Conservation (phyloP, 169 alveolate genomes). For the Plasmodium cynomolgi region DNA sequence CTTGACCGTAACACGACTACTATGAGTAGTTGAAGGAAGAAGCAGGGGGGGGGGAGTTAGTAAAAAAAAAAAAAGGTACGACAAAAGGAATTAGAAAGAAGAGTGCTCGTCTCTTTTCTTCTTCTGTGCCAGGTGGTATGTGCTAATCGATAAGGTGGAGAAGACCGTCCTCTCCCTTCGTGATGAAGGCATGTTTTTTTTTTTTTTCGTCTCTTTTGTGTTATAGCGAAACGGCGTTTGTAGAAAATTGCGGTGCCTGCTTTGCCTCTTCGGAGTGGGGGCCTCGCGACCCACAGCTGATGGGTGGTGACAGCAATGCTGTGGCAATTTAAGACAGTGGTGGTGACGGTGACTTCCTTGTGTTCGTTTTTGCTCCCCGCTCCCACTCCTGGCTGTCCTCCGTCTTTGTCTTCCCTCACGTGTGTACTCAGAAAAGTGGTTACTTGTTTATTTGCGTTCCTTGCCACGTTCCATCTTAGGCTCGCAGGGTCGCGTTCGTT, state of each 20-base stretch:
- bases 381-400: background rate
- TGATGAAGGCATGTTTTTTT: background rate
- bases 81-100: background rate
- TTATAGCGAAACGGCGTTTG: background rate
- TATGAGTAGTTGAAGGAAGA: background rate
- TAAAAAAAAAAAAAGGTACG: background rate
- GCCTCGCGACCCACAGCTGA: background rate
- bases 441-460: background rate
- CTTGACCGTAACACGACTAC: background rate
- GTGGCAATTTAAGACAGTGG: no score
- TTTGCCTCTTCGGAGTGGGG: background rate
- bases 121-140: background rate
- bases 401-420: background rate
- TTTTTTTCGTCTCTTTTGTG: background rate
- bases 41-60: background rate
- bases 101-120: background rate
- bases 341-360: background rate
- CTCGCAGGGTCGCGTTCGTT: background rate
- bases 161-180: background rate
- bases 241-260: background rate
- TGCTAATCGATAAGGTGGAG: background rate
- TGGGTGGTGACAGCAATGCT: background rate
- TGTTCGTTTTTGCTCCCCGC: background rate
- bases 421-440: background rate
- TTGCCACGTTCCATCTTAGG: background rate